These are phyloP conservation scores for Lodderomyces beijingensis DNA, from an alignment of 1,139 yeast genomes.

Conservation along the genomic window DNA sequence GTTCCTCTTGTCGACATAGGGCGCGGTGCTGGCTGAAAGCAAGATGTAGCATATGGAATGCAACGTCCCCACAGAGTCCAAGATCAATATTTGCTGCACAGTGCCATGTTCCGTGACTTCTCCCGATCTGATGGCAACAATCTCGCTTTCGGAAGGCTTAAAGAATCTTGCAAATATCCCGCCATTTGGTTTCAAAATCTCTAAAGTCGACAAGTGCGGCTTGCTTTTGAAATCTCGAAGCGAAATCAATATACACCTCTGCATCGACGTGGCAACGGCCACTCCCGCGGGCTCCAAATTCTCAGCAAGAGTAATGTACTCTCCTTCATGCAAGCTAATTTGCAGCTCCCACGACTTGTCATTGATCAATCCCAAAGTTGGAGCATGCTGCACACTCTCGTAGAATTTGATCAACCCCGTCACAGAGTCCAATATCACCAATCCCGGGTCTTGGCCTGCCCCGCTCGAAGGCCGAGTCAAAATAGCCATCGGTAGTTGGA, in stretches of 20 bases:
- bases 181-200: conserved; percentile 20
- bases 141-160: conserved; percentile 31
- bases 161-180: conserved; percentile 27
- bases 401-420: conserved; percentile 58
- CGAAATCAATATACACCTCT: conserved; percentile 59
- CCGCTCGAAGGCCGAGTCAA: conserved; percentile 66
- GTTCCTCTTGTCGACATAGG: conserved; percentile 24
- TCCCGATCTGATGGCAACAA: conserved; percentile 60
- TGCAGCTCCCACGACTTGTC: conserved; percentile 38
- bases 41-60: conserved; percentile 30
- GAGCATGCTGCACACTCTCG: conserved; percentile 65
- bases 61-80: conserved; percentile 43
- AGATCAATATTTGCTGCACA: conserved; percentile 38
- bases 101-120: conserved; percentile 48
- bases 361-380: conserved; percentile 59
- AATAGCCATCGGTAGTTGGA: conserved; percentile 49
- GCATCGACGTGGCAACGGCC: conserved; percentile 65
- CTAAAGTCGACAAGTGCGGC: conserved; percentile 40
- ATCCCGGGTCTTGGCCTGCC: conserved; percentile 58
- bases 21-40: conserved; percentile 27
- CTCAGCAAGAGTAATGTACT: conserved; percentile 53
- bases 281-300: conserved; percentile 76
- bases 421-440: conserved; percentile 53
- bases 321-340: conserved; percentile 41
- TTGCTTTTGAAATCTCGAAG: conserved; percentile 69